Percentiles rank a stretch among this genome's conserved stretches.
phyloP scores from a whole-genome alignment of 164 flowering plant species.

The Protea cynaroides region DNA sequence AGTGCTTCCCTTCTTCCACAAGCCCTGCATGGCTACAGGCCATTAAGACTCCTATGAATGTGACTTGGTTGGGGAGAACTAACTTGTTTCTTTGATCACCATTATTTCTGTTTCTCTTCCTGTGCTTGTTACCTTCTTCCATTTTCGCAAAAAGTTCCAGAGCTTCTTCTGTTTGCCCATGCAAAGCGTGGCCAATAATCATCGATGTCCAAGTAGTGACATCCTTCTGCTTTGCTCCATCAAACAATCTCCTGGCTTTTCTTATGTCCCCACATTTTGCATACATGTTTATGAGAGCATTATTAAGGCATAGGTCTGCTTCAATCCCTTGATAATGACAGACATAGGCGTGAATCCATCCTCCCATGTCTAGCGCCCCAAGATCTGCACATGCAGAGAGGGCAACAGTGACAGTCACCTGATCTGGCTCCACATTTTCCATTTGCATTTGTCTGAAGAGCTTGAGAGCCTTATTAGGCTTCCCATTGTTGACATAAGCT shows the following conservation, averaged over 20 bases:
- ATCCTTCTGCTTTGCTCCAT: not conserved
- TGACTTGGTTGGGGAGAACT: not conserved
- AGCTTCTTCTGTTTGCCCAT: not conserved
- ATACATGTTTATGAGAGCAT: not conserved
- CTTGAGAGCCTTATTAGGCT: conserved; percentile 20
- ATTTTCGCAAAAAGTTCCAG: not conserved
- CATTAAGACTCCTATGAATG: not conserved
- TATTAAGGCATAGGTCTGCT: not conserved
- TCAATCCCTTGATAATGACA: not conserved
- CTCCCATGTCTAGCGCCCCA: not conserved
- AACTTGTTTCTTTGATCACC: not conserved
- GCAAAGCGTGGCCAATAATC: not conserved
- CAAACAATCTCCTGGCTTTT: not conserved
- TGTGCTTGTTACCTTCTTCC: not conserved
- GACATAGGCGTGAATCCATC: not conserved
- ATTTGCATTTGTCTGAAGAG: conserved; percentile 38
- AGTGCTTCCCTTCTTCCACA: not conserved
- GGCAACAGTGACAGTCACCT: conserved; percentile 25
- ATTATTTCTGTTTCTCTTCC: not conserved
- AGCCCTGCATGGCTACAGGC: not conserved
- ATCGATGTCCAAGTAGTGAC: not conserved
- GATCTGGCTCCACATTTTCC: conserved; percentile 34
- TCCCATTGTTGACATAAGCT: conserved; percentile 33
- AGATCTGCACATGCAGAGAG: conserved; percentile 35
- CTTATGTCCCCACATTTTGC: not conserved